These are phyloP conservation scores for Gaultheria prostrata DNA, from an alignment of 148 eudicot genomes.

Conservation along the genomic window DNA sequence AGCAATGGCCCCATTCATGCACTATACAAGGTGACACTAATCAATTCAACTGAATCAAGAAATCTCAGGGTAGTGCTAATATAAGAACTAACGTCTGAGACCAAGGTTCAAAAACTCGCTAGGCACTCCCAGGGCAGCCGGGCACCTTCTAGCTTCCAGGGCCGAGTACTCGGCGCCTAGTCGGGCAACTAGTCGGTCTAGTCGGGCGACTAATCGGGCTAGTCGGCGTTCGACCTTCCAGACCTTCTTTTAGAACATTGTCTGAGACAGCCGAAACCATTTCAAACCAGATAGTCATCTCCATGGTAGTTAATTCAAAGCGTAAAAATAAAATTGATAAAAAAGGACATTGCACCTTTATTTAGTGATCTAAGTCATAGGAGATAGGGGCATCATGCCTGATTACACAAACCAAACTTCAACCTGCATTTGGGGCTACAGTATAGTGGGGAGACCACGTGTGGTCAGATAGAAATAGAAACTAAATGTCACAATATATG, in stretches of 20 bases:
- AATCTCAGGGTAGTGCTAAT: neutral
- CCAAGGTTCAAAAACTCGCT: too few relatives aligned
- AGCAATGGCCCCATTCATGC: neutral
- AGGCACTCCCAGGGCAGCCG: too few relatives aligned
- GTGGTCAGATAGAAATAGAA: neutral
- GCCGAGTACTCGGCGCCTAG: too few relatives aligned
- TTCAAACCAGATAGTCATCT: neutral
- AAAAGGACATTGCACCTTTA: neutral
- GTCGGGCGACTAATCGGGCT: too few relatives aligned
- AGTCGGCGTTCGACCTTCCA: too few relatives aligned
- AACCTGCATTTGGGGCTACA: neutral
- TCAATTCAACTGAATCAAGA: neutral
- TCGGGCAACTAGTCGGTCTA: too few relatives aligned
- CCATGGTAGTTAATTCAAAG: neutral
- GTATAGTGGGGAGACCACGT: neutral
- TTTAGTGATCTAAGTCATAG: neutral
- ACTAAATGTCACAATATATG: neutral
- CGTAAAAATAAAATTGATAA: neutral
- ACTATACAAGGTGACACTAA: neutral
- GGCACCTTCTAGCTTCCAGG: too few relatives aligned
- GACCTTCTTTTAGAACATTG: too few relatives aligned
- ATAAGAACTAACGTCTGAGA: neutral
- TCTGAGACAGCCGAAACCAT: neutral
- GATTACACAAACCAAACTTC: neutral
- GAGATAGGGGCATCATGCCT: neutral